Conservation (phyloP, 306 rosid genomes). For the Benincasa hispida region DNA sequence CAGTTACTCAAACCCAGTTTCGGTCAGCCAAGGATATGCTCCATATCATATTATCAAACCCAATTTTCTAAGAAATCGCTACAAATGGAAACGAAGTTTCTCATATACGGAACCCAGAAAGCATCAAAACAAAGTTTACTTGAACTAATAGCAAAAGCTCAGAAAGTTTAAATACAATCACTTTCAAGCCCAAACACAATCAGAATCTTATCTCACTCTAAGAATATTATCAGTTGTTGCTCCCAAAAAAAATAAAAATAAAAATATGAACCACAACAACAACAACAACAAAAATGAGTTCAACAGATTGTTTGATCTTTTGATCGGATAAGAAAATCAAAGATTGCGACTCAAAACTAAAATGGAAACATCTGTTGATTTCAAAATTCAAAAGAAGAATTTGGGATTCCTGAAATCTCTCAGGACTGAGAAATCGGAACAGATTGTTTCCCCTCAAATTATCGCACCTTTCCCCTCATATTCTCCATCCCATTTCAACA, state of each 20-base stretch:
- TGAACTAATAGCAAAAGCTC: not conserved
- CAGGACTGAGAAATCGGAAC: conserved; percentile 1
- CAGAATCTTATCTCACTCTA: not conserved
- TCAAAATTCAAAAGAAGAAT: not conserved
- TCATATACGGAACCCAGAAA: not conserved
- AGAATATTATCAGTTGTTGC: not conserved
- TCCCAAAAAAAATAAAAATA: not conserved
- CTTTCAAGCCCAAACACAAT: not conserved
- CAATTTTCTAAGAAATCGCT: not conserved
- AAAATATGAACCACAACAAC: not conserved
- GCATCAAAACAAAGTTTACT: not conserved
- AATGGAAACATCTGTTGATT: not conserved
- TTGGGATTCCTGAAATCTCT: not conserved
- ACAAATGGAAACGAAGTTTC: not conserved
- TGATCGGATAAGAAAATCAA: not conserved
- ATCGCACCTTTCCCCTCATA: not conserved
- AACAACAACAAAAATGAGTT: not conserved
- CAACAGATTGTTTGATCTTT: not conserved
- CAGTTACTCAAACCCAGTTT: not conserved
- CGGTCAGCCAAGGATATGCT: not conserved
- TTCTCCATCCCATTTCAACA: not conserved
- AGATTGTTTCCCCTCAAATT: not conserved
- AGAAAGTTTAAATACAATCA: not conserved
- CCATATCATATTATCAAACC: not conserved
- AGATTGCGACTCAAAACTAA: not conserved